Evolutionary conservation across 768 basidiomycete species (phyloP), one percentile per base, ranked within the genome.

Genomic region (Favolaschia claudopus): DNA sequence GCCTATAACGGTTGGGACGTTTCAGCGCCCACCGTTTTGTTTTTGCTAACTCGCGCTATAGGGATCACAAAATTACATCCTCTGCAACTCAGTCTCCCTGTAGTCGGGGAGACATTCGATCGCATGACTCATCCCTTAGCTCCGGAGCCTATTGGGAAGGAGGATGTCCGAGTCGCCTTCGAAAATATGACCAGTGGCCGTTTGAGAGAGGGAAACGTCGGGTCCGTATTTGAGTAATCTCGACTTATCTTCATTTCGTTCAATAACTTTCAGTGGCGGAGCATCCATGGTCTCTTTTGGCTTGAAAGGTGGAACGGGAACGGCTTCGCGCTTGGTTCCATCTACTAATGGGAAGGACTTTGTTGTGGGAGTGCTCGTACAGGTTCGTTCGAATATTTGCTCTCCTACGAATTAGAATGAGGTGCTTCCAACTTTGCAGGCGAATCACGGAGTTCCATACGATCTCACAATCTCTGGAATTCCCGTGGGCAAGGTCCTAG

Each of bases 221-320:
- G 62, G 61, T 62, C 3, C 7, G 55, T 58, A 10, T 40, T 29
- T 15, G 32, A 15, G 4, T 39, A n/a, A 10, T 15, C 14, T 42
- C 12, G 1, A 4, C 10, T 32, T 31, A 4, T 7, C 37, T 20
- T 28, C 2, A 20, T 27, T 36, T n/a, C 28, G 10, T 4, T n/a
- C 12, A 31, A 37, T 22, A 31, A 15, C 13, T 20, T n/a, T 22
- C 49, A 62, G 61, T 14, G 62, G 62, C 20, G 62, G 62, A 9
- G 53, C 62, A 3, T 24, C 62, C 5, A 63, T 63, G 62, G 62
- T 63, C 4, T 63, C 62, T n/a, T 63, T 63, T 43, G 62, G 57
- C 1, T 29, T 63, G n/a, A 63, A 63, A 14, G 62, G 62, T 20
- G 63, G 63, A 14, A 64, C 63, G 4, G 63, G 63, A 1, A 64